Evolutionary conservation across 768 basidiomycete species (phyloP).

Genomic region (Mycena chlorophos): DNA sequence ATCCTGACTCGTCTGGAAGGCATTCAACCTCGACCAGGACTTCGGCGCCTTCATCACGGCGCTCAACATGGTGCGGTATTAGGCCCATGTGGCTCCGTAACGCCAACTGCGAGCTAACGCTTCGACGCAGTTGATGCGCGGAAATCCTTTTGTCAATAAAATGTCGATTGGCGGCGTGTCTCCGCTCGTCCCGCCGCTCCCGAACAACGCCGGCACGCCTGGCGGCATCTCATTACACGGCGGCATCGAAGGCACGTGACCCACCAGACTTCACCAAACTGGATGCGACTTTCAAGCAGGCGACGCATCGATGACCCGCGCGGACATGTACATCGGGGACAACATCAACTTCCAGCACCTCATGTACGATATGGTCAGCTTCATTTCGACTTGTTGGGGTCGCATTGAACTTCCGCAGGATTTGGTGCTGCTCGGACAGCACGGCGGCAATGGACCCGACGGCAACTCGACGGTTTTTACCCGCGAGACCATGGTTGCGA

Average conservation of each 20-base stretch:
- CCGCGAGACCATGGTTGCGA: slow-evolving; percentile 1
- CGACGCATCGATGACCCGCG: slow-evolving; percentile 11
- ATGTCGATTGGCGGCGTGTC: slow-evolving; percentile 15
- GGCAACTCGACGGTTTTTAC: slow-evolving; percentile 9
- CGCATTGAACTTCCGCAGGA: background rate
- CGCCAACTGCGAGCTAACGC: background rate
- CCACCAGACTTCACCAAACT: too few relatives aligned
- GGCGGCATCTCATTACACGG: background rate
- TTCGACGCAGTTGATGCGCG: slow-evolving; percentile 8
- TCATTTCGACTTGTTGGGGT: background rate
- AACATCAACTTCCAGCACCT: slow-evolving; percentile 9
- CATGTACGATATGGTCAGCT: slow-evolving; percentile 3
- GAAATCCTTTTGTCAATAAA: slow-evolving; percentile 18
- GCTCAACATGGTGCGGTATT: slow-evolving; percentile 12
- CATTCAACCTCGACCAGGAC: slow-evolving; percentile 13
- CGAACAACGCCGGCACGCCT: background rate
- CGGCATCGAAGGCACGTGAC: background rate
- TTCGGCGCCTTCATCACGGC: slow-evolving; percentile 13
- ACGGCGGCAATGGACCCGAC: slow-evolving; percentile 9
- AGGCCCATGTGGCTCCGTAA: background rate
- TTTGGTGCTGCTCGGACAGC: slow-evolving; percentile 2
- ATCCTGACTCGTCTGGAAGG: slow-evolving; percentile 5
- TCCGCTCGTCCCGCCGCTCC: slow-evolving; percentile 1
- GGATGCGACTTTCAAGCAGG: background rate
- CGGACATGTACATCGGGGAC: slow-evolving; percentile 7